Conservation (phyloP, 208 protist species). For the Porcisia deanei region DNA sequence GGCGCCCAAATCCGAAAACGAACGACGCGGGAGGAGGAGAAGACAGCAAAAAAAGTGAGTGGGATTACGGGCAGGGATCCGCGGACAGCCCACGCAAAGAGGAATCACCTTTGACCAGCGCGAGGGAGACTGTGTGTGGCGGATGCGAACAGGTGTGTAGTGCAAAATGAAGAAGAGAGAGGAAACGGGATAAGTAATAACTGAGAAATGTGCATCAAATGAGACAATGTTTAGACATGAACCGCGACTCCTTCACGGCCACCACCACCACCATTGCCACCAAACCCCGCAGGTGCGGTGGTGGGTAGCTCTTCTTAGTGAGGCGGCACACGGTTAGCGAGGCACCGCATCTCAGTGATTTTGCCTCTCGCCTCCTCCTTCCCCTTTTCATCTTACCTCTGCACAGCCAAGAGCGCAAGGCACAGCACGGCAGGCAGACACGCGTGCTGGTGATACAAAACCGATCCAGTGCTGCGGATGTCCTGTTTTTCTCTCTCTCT, state of each 20-base stretch:
- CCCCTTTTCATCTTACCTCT: not conserved
- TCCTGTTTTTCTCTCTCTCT: not conserved
- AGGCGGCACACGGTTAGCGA: not conserved
- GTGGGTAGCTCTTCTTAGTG: not conserved
- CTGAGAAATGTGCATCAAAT: not conserved
- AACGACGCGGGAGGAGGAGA: not conserved
- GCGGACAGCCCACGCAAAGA: not conserved
- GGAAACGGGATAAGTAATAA: not conserved
- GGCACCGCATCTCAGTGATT: not conserved
- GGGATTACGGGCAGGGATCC: not conserved
- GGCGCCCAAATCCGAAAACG: not conserved
- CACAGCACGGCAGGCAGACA: not conserved
- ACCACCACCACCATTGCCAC: too few species aligned
- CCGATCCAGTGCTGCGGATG: not conserved
- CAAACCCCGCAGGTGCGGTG: not conserved
- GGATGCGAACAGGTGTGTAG: not conserved
- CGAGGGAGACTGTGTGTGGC: not conserved
- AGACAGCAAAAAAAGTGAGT: not conserved
- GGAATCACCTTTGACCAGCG: not conserved
- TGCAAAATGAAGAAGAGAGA: not conserved
- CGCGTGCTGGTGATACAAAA: not conserved
- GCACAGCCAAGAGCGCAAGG: not conserved
- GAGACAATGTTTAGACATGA: not conserved
- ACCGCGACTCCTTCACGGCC: not conserved
- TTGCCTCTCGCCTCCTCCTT: not conserved